These are phyloP conservation scores for Cicer bijugum DNA, from an alignment of 306 rosid genomes.

Conservation along the genomic window DNA sequence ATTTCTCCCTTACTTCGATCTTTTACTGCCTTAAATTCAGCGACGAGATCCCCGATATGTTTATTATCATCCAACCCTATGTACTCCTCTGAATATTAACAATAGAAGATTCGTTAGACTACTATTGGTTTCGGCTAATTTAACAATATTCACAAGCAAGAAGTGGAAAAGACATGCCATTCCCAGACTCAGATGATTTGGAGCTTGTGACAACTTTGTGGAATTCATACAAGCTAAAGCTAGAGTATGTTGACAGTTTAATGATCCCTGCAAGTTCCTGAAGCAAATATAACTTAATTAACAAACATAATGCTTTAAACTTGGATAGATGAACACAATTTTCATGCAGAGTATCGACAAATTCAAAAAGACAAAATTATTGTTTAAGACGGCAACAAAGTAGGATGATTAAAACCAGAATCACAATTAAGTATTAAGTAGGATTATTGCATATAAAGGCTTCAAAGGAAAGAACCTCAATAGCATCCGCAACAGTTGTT, in stretches of 20 bases:
- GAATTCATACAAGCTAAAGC: slow-evolving; percentile 87
- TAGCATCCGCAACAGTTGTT: slow-evolving; percentile 89
- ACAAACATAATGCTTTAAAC: slow-evolving; percentile 28
- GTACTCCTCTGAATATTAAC: slow-evolving; percentile 73
- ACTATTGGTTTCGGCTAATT: slow-evolving; percentile 21
- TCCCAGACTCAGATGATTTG: slow-evolving; percentile 80
- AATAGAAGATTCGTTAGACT: slow-evolving; percentile 48
- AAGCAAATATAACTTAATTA: slow-evolving; percentile 41
- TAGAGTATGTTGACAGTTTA: slow-evolving; percentile 75
- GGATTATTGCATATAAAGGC: slow-evolving; percentile 7
- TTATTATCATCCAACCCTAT: slow-evolving; percentile 89
- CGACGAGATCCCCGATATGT: slow-evolving; percentile 82
- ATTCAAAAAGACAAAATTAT: slow-evolving; percentile 23
- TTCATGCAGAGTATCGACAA: slow-evolving; percentile 15
- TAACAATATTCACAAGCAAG: slow-evolving; percentile 31
- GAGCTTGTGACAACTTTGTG: slow-evolving; percentile 76
- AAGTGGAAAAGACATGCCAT: slow-evolving; percentile 53
- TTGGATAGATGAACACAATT: slow-evolving; percentile 8
- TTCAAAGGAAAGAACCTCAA: slow-evolving; percentile 63
- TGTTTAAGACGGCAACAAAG: slow-evolving; percentile 24
- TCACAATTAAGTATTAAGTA: neutral
- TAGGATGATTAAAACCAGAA: slow-evolving; percentile 1
- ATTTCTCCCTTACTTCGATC: slow-evolving; percentile 95
- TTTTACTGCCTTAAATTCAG: slow-evolving; percentile 85
- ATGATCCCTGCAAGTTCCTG: slow-evolving; percentile 94